A percentile compares a stretch with the other conserved stretches of the same genome.
Evolutionary conservation across 306 rosid species (phyloP).

Genomic region (Castanea mollissima): DNA sequence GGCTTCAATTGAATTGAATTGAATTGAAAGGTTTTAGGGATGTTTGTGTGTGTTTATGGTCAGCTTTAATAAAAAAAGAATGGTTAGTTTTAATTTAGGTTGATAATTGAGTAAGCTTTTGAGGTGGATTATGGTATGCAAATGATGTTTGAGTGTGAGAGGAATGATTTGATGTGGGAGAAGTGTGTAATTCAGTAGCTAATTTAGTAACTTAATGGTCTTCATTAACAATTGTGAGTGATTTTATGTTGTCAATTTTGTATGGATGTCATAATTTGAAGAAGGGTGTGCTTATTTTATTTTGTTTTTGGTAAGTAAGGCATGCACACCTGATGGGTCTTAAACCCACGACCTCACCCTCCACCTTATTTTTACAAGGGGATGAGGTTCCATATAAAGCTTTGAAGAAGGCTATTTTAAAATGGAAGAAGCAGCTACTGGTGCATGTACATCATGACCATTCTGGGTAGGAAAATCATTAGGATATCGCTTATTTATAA

Average conservation of each 20-base stretch:
- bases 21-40: neutral
- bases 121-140: neutral
- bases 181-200: neutral
- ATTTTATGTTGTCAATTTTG: neutral
- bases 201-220: too few relatives aligned
- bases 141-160: neutral
- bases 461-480: neutral
- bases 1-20: conserved; percentile 13
- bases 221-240: too few relatives aligned
- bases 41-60: too few relatives aligned
- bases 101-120: neutral
- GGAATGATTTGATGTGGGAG: neutral
- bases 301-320: too few relatives aligned
- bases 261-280: neutral
- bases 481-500: too few relatives aligned
- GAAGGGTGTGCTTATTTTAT: neutral
- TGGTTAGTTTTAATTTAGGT: neutral
- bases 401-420: neutral
- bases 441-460: neutral
- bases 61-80: too few relatives aligned
- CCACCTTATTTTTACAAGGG: too few relatives aligned
- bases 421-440: neutral
- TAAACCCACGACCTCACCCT: too few relatives aligned
- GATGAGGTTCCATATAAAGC: too few relatives aligned
- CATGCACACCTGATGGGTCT: too few relatives aligned